A percentile compares a stretch with the other conserved stretches of the same genome.
These are phyloP conservation scores for Alternaria triticina DNA, from an alignment of 2,329 filamentous ascomycete genomes.

Conservation along the genomic window DNA sequence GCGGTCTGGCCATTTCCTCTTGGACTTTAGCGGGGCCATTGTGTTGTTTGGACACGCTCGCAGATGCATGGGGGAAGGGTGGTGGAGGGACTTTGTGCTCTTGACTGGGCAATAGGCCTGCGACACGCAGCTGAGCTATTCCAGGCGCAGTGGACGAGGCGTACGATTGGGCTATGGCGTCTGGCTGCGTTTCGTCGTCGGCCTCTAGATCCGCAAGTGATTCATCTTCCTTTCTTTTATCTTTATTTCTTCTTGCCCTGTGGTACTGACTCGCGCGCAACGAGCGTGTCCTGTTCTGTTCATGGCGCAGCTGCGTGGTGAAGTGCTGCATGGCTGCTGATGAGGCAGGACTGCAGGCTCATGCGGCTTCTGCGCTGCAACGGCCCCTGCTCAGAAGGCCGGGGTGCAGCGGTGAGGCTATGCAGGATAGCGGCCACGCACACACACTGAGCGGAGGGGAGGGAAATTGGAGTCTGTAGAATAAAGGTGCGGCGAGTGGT, in stretches of 20 bases:
- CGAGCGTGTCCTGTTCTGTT: slow-evolving; percentile 37
- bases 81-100: slow-evolving; percentile 47
- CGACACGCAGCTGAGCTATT: slow-evolving; percentile 46
- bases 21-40: slow-evolving; percentile 38
- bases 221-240: slow-evolving; percentile 23
- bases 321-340: slow-evolving; percentile 42
- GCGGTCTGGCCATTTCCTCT: slow-evolving; percentile 50
- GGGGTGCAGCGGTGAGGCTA: slow-evolving; percentile 12
- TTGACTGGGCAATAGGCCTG: slow-evolving; percentile 50
- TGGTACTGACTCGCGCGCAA: slow-evolving; percentile 43
- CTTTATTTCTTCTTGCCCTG: slow-evolving; percentile 28
- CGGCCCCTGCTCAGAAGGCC: slow-evolving; percentile 3
- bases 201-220: slow-evolving; percentile 21
- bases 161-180: slow-evolving; percentile 20
- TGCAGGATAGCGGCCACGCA: neutral
- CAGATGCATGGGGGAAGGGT: slow-evolving; percentile 55
- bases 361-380: slow-evolving; percentile 5
- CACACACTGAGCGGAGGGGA: neutral
- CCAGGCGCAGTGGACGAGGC: slow-evolving; percentile 28
- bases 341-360: slow-evolving; percentile 6
- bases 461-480: neutral
- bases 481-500: slow-evolving; percentile 4
- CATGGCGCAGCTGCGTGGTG: slow-evolving; percentile 36
- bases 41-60: slow-evolving; percentile 18
- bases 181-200: slow-evolving; percentile 13